Base-by-base conservation (phyloP, 257 asterid genomes). In the Euphrasia confusa region DNA sequence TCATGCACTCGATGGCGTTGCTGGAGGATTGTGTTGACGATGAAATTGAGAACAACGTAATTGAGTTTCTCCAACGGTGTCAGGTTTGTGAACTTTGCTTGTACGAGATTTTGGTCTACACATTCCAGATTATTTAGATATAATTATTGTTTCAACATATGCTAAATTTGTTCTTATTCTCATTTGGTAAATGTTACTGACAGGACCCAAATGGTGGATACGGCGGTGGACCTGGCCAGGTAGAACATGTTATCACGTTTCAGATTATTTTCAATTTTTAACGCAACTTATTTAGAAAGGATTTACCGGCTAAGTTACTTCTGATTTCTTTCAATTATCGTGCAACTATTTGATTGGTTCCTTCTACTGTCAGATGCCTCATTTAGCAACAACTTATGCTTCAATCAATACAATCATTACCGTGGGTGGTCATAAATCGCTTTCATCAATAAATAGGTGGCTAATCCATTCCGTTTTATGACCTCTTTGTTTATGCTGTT, bases 151-250 rank as follows among this genome's bases (percentile, higher is more conserved):
- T 26, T 26, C 59, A 17, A 21, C 49, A 24, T 30, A 13, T 18
- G 5, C 42, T 65, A 12, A 17, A 68, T 40, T 8, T 48, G 40
- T 58, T 57, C 63, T 50, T 35, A 56, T 59, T 61, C 63, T 21
- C 11, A 33, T 56, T 54, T 47, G 55, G 54, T 71, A 9, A 64
- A 64, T 74, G 39, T 73, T 39, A 54, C 39, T 67, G 69, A 54
- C 78, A 93, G 99, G 97, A 87, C 67, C 74, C 77, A 63, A 74
- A 87, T 68, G 99, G 99, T 73, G 99, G 97, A 68, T 93, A 89
- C 73, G 95, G 96, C 32, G 99, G 99, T 62, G 99, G 99, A 82
- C 99, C 99, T 39, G 94, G 96, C 65, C 99, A 93, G 95, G 99
- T 83, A 59, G 69, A 80, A 72, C 69, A 18, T 12, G 15, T 61